Conservation (phyloP, 805 yeast genomes). For the Teunomyces funiuensis region DNA sequence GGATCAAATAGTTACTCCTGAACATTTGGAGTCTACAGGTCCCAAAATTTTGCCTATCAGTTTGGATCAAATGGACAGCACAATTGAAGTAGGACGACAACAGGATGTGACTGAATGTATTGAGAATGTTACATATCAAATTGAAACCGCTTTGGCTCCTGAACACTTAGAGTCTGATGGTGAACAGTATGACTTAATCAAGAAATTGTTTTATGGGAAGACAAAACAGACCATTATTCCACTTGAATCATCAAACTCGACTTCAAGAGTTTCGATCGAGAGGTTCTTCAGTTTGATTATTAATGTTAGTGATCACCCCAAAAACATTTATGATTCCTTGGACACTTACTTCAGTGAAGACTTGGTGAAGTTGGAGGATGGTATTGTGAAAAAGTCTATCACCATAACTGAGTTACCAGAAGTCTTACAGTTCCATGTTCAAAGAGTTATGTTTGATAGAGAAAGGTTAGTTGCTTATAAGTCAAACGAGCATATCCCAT, state of each 20-base stretch:
- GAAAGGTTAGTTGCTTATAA: conserved; percentile 73
- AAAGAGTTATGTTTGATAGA: conserved; percentile 87
- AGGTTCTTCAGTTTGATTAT: conserved; percentile 80
- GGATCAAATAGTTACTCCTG: not conserved
- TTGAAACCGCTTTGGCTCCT: conserved; percentile 85
- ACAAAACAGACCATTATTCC: conserved; percentile 76
- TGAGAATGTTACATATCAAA: conserved; percentile 86
- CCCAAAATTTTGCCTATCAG: conserved; percentile 37
- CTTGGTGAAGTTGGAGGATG: conserved; percentile 64
- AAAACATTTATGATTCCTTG: conserved; percentile 84
- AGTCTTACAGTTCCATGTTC: conserved; percentile 87
- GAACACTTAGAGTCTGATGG: conserved; percentile 60
- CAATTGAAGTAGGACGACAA: conserved; percentile 82
- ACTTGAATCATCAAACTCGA: conserved; percentile 36
- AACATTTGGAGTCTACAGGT: not conserved
- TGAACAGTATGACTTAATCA: conserved; percentile 82
- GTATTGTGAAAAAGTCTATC: conserved; percentile 69
- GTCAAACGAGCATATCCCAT: conserved; percentile 77
- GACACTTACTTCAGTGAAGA: conserved; percentile 83
- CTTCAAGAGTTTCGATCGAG: conserved; percentile 48
- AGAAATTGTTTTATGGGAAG: conserved; percentile 79
- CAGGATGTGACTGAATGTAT: conserved; percentile 98
- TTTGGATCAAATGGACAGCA: conserved; percentile 68
- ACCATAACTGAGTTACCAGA: conserved; percentile 74
- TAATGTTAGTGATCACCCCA: conserved; percentile 85